Conservation (phyloP, 2,329 filamentous ascomycete species). For the Zelopaecilomyces penicillatus region DNA sequence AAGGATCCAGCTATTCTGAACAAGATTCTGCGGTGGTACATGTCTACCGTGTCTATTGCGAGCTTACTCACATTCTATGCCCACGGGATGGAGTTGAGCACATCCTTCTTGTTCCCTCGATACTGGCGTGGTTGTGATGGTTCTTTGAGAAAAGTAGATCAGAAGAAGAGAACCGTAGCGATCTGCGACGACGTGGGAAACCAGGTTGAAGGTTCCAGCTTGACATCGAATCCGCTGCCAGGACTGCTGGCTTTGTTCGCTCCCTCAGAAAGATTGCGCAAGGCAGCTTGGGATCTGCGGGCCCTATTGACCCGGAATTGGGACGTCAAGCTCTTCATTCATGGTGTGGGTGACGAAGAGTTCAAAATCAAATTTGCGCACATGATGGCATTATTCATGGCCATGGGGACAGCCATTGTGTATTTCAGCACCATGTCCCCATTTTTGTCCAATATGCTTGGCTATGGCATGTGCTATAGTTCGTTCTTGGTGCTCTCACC, state of each 20-base stretch:
- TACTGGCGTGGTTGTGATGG: slow-evolving; percentile 49
- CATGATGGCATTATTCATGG: slow-evolving; percentile 46
- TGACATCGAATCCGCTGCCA: slow-evolving; percentile 21
- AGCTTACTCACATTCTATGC: slow-evolving; percentile 65
- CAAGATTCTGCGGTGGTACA: slow-evolving; percentile 75
- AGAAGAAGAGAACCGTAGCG: slow-evolving; percentile 30
- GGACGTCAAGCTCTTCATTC: slow-evolving; percentile 41
- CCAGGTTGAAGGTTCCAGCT: slow-evolving; percentile 14
- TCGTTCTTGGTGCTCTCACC: slow-evolving; percentile 79
- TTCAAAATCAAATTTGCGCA: slow-evolving; percentile 48
- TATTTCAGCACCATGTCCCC: slow-evolving; percentile 58
- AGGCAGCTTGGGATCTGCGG: slow-evolving; percentile 40
- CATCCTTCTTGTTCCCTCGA: slow-evolving; percentile 64
- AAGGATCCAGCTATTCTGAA: slow-evolving; percentile 75
- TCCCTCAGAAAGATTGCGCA: slow-evolving; percentile 12
- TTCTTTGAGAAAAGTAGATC: slow-evolving; percentile 36
- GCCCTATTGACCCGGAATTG: slow-evolving; percentile 43
- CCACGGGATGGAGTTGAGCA: slow-evolving; percentile 58
- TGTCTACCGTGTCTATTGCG: slow-evolving; percentile 70
- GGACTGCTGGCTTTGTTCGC: slow-evolving; percentile 26
- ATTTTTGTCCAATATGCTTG: slow-evolving; percentile 73
- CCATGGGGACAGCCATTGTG: slow-evolving; percentile 44
- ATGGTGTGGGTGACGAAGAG: slow-evolving; percentile 39
- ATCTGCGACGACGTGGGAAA: slow-evolving; percentile 27
- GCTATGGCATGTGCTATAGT: slow-evolving; percentile 78